Percentiles rank a stretch among this genome's conserved stretches.
Evolutionary conservation across 768 basidiomycete species (phyloP).

Genomic region (Leccinum aurantiacum): DNA sequence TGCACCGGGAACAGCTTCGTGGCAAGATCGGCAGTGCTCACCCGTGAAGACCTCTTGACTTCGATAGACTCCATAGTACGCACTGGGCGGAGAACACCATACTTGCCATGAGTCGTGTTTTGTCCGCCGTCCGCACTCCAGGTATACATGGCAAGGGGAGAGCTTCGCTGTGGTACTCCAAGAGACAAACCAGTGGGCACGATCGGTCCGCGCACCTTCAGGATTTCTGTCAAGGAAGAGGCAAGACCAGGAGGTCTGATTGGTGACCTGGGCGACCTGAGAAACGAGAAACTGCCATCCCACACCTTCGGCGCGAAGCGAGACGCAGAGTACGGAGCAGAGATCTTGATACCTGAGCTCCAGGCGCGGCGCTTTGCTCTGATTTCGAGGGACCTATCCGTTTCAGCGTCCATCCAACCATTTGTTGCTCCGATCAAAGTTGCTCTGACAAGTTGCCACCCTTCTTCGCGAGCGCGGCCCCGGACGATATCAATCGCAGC

Average conservation of each 20-base stretch:
- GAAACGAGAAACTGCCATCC: conserved; percentile 10
- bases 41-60: conserved; percentile 18
- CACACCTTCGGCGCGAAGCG: conserved; percentile 15
- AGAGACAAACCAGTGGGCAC: conserved; percentile 44
- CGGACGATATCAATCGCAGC: conserved; percentile 44
- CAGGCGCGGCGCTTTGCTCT: conserved; percentile 65
- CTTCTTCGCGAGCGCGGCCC: conserved; percentile 40
- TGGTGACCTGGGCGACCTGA: not conserved
- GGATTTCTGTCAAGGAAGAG: not conserved
- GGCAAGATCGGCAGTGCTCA: conserved; percentile 18
- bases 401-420: conserved; percentile 29
- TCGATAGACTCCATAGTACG: conserved; percentile 14
- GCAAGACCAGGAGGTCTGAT: conserved; percentile 25
- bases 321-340: conserved; percentile 24
- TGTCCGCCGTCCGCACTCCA: conserved; percentile 43
- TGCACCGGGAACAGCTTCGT: conserved; percentile 31
- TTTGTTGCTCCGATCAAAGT: conserved; percentile 21
- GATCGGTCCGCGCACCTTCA: conserved; percentile 19
- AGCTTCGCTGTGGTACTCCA: conserved; percentile 49
- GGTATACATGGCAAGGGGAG: conserved; percentile 44
- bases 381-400: conserved; percentile 47
- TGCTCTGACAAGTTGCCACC: conserved; percentile 40
- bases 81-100: conserved; percentile 18
- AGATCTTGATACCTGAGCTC: conserved; percentile 52
- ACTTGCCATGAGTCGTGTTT: conserved; percentile 16